Base-by-base conservation (phyloP, 305 asterid species). In the Solanum hybrid region DNA sequence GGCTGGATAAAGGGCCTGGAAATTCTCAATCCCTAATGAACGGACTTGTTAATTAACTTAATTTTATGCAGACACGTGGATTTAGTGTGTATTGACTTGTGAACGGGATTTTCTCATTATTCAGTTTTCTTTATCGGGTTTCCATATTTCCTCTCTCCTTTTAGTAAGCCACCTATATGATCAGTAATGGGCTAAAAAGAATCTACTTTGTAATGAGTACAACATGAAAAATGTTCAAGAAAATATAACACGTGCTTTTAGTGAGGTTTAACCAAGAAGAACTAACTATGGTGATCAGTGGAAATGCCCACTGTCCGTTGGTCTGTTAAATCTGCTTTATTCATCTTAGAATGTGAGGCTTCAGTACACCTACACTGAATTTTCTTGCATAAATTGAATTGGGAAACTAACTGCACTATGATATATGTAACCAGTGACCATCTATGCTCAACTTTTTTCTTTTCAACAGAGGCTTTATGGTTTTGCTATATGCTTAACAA, bases 401-500 rank as follows among this genome's bases (percentile, higher is more conserved):
- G 38, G 38, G 31, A 82, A 51, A 45, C 87, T 82, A 82, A 45
- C 38, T 51, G 73, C 87, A 51, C 73, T 84, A 81, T 42, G 29
- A 45, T 31, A 19, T 51, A 56, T 84, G 75, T 51, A 31, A 42
- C 34, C 38, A 27, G 71, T 82, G 72, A 51, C 75, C 29, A 31
- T 51, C 87, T 51, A 51, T 51, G 87, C 31, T 84, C 29, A 27
- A n/a, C 51, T 56, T 32, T 56, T 78, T 45, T 86, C 7, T 75
- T 60, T 75, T 90, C 73, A 78, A 89, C 97, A 97, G 99, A 95
- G 99, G 90, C 92, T 96, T 71, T 95, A 96, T 90, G 98, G 99
- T 15, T 97, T 97, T 90, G 97, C 94, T 87, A 94, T 94, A 86
- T 97, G 99, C 99, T 94, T 97, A 93, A 92, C 94, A 90, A 90